Evolutionary conservation across 2,329 filamentous ascomycete genomes (phyloP).

Genomic region (Fusarium drepaniforme): DNA sequence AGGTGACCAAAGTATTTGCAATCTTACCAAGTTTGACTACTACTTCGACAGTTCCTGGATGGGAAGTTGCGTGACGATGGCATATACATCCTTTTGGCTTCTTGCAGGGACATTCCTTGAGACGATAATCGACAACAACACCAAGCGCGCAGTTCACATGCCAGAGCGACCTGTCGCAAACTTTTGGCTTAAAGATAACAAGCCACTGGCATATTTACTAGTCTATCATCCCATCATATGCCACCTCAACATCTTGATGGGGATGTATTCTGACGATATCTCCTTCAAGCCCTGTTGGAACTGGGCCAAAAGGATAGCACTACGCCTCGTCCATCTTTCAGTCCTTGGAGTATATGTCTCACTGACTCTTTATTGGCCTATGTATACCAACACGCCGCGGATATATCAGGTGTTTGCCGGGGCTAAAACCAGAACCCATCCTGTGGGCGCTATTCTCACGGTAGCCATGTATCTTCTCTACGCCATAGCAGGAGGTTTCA

Average conservation of each 20-base stretch:
- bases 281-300: neutral
- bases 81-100: neutral
- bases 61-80: neutral
- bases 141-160: neutral
- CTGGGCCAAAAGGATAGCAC: neutral
- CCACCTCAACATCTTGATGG: neutral
- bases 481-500: neutral
- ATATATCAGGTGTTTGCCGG: neutral
- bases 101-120: neutral
- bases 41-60: neutral
- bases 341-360: neutral
- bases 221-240: neutral
- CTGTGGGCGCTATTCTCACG: neutral
- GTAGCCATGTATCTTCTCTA: neutral
- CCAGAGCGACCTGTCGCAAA: neutral
- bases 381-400: neutral
- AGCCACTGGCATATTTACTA: neutral
- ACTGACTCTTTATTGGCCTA: neutral
- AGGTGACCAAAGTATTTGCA: neutral
- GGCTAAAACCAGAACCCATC: neutral
- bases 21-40: neutral
- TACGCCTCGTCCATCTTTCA: neutral
- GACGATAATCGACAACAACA: neutral
- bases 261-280: neutral
- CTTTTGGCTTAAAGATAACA: neutral